Percentiles rank a stretch among this genome's conserved stretches.
These are phyloP conservation scores for Cylindricascospora bacillispora DNA, from an alignment of 1,139 yeast species.

Conservation along the genomic window DNA sequence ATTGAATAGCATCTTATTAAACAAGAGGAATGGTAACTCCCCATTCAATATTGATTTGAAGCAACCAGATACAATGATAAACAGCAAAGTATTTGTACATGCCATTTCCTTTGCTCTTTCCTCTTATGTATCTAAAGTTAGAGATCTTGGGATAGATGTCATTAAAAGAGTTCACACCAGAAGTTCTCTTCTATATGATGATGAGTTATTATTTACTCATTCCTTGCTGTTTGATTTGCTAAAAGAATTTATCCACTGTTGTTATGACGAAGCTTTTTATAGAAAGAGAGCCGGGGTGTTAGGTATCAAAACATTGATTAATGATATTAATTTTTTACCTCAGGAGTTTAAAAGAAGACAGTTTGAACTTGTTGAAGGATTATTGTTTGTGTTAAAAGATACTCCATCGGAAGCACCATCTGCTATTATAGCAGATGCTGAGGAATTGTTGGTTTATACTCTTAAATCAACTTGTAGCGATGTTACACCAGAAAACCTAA, in stretches of 20 bases:
- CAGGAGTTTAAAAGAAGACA: conserved; percentile 68
- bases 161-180: conserved; percentile 51
- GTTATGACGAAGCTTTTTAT: conserved; percentile 81
- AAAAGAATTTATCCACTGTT: conserved; percentile 75
- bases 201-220: conserved; percentile 53
- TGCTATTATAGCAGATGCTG: conserved; percentile 62
- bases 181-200: conserved; percentile 56
- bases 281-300: conserved; percentile 80
- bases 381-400: conserved; percentile 82
- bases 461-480: conserved; percentile 26
- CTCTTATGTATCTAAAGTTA: conserved; percentile 57
- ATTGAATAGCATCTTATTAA: conserved; percentile 59
- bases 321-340: conserved; percentile 54
- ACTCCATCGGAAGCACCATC: conserved; percentile 83
- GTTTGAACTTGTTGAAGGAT: conserved; percentile 72
- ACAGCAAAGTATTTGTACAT: conserved; percentile 57
- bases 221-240: conserved; percentile 69
- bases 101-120: conserved; percentile 75
- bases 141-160: conserved; percentile 58
- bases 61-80: conserved; percentile 62
- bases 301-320: conserved; percentile 65
- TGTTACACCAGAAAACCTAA: conserved; percentile 38
- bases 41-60: conserved; percentile 65
- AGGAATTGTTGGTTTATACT: conserved; percentile 48
- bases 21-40: conserved; percentile 56